Percentiles rank a stretch among this genome's conserved stretches.
Conservation (phyloP, 2,329 filamentous ascomycete species). For the Curvularia spicifera region DNA sequence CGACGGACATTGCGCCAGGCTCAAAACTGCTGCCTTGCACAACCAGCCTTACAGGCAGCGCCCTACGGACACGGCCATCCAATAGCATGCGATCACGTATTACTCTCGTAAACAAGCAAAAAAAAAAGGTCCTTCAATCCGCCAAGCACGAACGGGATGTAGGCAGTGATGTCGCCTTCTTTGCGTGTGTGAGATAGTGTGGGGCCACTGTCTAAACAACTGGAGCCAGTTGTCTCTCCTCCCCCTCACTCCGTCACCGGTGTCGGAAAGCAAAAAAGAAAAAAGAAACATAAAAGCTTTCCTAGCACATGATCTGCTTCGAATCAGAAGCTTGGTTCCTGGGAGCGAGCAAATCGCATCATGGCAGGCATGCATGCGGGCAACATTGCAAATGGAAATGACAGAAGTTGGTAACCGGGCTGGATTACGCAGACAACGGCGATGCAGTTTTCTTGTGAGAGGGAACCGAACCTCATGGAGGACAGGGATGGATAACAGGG, state of each 20-base stretch:
- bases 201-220: neutral
- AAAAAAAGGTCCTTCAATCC: neutral
- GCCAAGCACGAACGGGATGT: neutral
- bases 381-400: neutral
- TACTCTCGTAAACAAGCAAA: neutral
- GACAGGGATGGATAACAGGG: neutral
- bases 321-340: neutral
- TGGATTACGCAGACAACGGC: neutral
- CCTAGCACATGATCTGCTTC: neutral
- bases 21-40: neutral
- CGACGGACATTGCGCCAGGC: neutral
- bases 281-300: neutral
- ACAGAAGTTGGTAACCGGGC: neutral
- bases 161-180: neutral
- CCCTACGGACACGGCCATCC: neutral
- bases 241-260: neutral
- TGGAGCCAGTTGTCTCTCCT: neutral
- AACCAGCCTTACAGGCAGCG: neutral
- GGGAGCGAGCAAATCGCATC: neutral
- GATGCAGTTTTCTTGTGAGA: neutral
- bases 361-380: neutral
- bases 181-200: neutral
- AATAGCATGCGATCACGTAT: constrained; percentile 5
- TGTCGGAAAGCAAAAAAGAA: neutral
- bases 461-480: neutral